Percentiles rank a stretch among this genome's conserved stretches.
These are phyloP conservation scores for Cryphonectria japonica DNA, from an alignment of 2,329 filamentous ascomycete genomes.

Conservation along the genomic window DNA sequence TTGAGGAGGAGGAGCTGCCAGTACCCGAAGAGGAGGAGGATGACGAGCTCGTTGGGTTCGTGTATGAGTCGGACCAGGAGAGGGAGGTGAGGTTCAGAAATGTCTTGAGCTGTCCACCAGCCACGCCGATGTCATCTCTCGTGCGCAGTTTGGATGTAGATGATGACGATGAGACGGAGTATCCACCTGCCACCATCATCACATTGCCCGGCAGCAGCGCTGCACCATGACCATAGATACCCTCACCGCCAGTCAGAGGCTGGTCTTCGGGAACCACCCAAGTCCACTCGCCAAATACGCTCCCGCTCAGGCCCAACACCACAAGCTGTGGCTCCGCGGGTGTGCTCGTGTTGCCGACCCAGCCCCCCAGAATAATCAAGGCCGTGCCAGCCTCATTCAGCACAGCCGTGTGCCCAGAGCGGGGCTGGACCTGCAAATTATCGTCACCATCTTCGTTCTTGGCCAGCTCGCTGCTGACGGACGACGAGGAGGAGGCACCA, in stretches of 20 bases:
- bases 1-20: constrained; percentile 14
- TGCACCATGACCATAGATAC: constrained; percentile 67
- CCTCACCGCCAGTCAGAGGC: constrained; percentile 44
- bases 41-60: constrained; percentile 44
- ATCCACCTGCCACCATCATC: constrained; percentile 70
- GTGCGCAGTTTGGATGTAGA: constrained; percentile 18
- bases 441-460: constrained; percentile 40
- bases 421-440: constrained; percentile 64
- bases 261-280: constrained; percentile 67
- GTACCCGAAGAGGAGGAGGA: constrained; percentile 10
- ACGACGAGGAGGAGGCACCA: constrained; percentile 27
- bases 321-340: constrained; percentile 82
- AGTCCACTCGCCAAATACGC: constrained; percentile 70
- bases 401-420: constrained; percentile 87
- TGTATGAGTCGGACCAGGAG: constrained; percentile 56
- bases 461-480: constrained; percentile 56
- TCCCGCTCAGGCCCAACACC: constrained; percentile 73
- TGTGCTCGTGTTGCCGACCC: constrained; percentile 80
- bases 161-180: constrained; percentile 47
- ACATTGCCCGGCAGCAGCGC: constrained; percentile 67
- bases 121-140: constrained; percentile 28
- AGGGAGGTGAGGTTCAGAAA: constrained; percentile 64
- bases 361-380: constrained; percentile 85
- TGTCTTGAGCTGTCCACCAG: constrained; percentile 35
- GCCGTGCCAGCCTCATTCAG: constrained; percentile 76